Evolutionary conservation across 805 yeast genomes (phyloP), one percentile per base, ranked within the genome.

Genomic region (Pichia gijzeniarum): DNA sequence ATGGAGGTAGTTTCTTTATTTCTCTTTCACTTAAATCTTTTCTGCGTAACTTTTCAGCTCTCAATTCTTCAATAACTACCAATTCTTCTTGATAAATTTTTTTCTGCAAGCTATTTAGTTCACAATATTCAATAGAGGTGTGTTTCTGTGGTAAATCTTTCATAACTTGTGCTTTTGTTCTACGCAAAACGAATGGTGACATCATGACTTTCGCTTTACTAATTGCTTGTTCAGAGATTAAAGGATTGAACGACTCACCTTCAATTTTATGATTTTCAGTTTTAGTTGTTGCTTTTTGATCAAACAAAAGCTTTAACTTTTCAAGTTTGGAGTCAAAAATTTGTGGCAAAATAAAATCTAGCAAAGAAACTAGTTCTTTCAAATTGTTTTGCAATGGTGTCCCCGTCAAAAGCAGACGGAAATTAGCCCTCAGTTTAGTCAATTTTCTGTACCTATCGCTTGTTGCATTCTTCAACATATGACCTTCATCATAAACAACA

Each of bases 401-500:
- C 62, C 99, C 99, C 1, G 99, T 93, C 48, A 93, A 72, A 39
- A 93, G 65, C 28, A 93, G 68, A 55, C 99, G 74, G 67, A 91
- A 93, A n/a, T 76, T 74, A 1, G 93, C 96, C 48, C 73, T 75
- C 43, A 93, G 69, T 56, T 79, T 79, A 95, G 91, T 90, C 50
- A 93, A 71, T 64, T 89, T 91, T 49, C 69, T 72, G 61, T 91
- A 93, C 54, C 99, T 74, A 57, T 91, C 98, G 27, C 93, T 78
- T 49, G 76, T 72, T 3, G 95, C 85, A 63, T 93, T 93, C 62
- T 93, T 93, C 54, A 93, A 72, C 86, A 93, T 82, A 64, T 93
- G 99, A 2, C 99, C 99, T 70, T 93, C 99, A 64, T 93, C 99
- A 60, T 87, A 93, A 1, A 93, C 91, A 49, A 95, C 79, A 53